Conservation (phyloP, 805 yeast species). For the Danielozyma ontarioensis region DNA sequence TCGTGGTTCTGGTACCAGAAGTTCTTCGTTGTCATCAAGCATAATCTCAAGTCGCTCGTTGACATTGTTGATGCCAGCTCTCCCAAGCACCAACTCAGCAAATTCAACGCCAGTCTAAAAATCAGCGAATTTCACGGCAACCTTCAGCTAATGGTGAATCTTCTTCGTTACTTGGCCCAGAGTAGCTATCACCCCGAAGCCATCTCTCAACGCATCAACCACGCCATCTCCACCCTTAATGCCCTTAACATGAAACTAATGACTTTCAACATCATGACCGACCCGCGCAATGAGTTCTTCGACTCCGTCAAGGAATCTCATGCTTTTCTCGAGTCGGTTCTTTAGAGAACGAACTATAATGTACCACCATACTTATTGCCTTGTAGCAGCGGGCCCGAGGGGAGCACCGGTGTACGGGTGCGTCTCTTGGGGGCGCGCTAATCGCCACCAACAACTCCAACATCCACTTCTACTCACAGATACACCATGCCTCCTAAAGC, state of each 20-base stretch:
- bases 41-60: constrained; percentile 18
- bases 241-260: not conserved
- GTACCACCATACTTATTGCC: no score
- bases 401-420: not conserved
- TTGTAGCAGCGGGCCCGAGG: no score
- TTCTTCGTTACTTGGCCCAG: constrained; percentile 4
- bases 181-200: not conserved
- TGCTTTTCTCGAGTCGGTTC: no score
- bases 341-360: no score
- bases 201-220: not conserved
- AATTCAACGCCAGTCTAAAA: constrained; percentile 15
- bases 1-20: constrained; percentile 30
- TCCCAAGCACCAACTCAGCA: no score
- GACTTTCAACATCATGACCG: not conserved
- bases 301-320: no score
- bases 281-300: no score
- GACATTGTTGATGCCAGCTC: constrained; percentile 9
- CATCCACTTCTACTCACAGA: not conserved
- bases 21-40: constrained; percentile 32
- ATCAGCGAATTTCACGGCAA: constrained; percentile 29
- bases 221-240: not conserved
- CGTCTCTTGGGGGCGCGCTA: not conserved
- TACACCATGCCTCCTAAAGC: constrained; percentile 86
- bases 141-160: constrained; percentile 27
- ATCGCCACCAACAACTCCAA: not conserved